Conservation (phyloP, 2,329 filamentous ascomycete species). For the Verticillium tricorpus region DNA sequence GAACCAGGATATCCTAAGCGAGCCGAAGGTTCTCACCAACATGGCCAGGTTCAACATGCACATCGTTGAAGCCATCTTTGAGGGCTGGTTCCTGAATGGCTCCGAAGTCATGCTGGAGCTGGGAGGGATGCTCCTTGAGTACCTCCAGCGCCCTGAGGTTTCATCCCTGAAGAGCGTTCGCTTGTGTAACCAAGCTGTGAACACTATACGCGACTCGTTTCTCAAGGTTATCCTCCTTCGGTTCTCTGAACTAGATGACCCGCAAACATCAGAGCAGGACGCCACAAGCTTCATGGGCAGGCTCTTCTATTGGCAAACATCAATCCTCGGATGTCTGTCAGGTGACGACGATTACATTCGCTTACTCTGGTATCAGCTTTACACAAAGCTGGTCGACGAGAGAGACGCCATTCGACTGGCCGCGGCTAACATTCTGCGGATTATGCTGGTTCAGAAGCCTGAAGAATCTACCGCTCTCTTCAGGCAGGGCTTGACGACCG, state of each 20-base stretch:
- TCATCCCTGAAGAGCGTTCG: constrained; percentile 78
- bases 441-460: constrained; percentile 89
- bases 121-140: constrained; percentile 78
- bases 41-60: constrained; percentile 76
- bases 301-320: constrained; percentile 92
- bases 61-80: constrained; percentile 84
- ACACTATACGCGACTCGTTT: constrained; percentile 71
- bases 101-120: constrained; percentile 82
- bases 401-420: constrained; percentile 64
- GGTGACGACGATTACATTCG: constrained; percentile 77
- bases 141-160: constrained; percentile 81
- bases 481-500: constrained; percentile 62
- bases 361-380: constrained; percentile 88
- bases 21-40: constrained; percentile 83
- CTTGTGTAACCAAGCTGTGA: constrained; percentile 81
- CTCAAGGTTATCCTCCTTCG: constrained; percentile 74
- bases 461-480: constrained; percentile 73
- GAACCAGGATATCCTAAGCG: constrained; percentile 67
- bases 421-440: constrained; percentile 83
- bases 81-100: constrained; percentile 93
- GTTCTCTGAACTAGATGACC: constrained; percentile 76
- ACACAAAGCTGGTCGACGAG: constrained; percentile 76
- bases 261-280: constrained; percentile 53
- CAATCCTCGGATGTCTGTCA: constrained; percentile 74
- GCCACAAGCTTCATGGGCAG: constrained; percentile 73